These are phyloP conservation scores for Kalmanozyma brasiliensis DNA, from an alignment of 1,284 basidiomycete species.

Conservation along the genomic window DNA sequence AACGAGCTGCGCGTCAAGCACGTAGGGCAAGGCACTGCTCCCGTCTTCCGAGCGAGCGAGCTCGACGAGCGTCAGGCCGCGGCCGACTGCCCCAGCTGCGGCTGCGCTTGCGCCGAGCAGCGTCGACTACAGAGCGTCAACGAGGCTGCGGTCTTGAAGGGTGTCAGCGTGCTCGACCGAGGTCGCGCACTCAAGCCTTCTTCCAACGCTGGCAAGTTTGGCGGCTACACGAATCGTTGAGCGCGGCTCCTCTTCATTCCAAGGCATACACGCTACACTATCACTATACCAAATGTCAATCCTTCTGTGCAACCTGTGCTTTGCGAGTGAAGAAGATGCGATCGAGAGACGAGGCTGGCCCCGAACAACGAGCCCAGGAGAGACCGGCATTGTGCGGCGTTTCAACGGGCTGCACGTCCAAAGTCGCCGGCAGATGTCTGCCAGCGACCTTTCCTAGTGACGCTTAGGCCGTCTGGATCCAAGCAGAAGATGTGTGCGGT, in stretches of 20 bases:
- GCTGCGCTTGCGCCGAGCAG: conserved; percentile 55
- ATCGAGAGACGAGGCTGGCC: too few relatives aligned
- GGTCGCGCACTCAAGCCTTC: conserved; percentile 52
- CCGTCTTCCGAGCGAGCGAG: conserved; percentile 10
- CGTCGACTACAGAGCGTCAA: conserved; percentile 52
- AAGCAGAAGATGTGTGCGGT: too few relatives aligned
- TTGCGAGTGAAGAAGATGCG: too few relatives aligned
- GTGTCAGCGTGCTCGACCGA: conserved; percentile 51
- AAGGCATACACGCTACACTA: too few relatives aligned
- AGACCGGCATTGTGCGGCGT: conserved; percentile 14
- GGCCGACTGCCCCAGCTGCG: conserved; percentile 38
- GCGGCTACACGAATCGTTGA: conserved; percentile 48
- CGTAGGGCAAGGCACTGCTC: conserved; percentile 36
- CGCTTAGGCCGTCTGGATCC: too few relatives aligned
- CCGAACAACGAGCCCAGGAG: too few relatives aligned
- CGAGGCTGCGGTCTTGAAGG: conserved; percentile 55
- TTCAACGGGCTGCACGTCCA: conserved; percentile 4
- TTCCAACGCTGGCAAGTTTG: conserved; percentile 50
- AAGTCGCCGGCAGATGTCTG: conserved; percentile 9
- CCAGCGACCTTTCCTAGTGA: too few relatives aligned
- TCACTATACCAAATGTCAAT: too few relatives aligned
- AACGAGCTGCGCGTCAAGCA: conserved; percentile 39
- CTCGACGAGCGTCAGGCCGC: conserved; percentile 7
- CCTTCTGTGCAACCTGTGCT: too few relatives aligned
- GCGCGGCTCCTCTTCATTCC: not conserved